Percentiles rank a stretch among this genome's conserved stretches.
Conservation (phyloP, 371 early-diverging fungal genomes). For the Rhizopus sp. region DNA sequence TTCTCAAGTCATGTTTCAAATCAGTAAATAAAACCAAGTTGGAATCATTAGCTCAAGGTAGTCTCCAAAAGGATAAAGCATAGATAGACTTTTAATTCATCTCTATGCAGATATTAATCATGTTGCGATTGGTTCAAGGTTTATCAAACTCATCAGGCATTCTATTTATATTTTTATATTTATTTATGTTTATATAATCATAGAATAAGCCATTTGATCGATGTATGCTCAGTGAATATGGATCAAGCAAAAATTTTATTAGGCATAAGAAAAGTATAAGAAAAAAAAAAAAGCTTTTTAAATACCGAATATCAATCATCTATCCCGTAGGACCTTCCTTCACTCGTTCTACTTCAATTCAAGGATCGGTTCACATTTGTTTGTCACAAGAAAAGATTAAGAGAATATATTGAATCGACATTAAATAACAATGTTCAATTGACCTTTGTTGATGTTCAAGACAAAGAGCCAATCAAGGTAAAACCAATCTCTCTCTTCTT, state of each 20-base stretch:
- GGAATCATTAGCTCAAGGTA: conserved; percentile 14
- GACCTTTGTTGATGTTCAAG: conserved; percentile 22
- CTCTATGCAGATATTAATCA: conserved; percentile 13
- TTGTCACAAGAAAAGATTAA: conserved; percentile 29
- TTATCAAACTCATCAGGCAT: not conserved
- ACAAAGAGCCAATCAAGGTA: conserved; percentile 21
- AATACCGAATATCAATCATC: not conserved
- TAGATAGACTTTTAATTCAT: too few species aligned
- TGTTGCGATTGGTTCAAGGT: conserved; percentile 21
- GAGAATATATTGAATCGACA: conserved; percentile 22
- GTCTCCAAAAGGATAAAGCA: not conserved
- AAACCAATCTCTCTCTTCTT: not conserved
- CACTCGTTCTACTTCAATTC: conserved; percentile 38
- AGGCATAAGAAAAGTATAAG: conserved; percentile 17
- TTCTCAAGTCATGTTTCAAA: conserved; percentile 23
- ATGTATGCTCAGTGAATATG: conserved; percentile 16
- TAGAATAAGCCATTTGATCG: conserved; percentile 22
- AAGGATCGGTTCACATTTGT: conserved; percentile 47
- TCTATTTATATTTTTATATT: not conserved
- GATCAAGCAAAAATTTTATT: conserved; percentile 14
- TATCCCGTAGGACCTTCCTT: conserved; percentile 8
- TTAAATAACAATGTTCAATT: conserved; percentile 11
- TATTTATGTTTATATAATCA: not conserved
- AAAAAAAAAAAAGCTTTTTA: not conserved
- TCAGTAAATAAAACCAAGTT: conserved; percentile 18